phyloP scores from a whole-genome alignment of 225 moss, liverwort and hornwort genomes.

The Marchantia polymorpha region DNA sequence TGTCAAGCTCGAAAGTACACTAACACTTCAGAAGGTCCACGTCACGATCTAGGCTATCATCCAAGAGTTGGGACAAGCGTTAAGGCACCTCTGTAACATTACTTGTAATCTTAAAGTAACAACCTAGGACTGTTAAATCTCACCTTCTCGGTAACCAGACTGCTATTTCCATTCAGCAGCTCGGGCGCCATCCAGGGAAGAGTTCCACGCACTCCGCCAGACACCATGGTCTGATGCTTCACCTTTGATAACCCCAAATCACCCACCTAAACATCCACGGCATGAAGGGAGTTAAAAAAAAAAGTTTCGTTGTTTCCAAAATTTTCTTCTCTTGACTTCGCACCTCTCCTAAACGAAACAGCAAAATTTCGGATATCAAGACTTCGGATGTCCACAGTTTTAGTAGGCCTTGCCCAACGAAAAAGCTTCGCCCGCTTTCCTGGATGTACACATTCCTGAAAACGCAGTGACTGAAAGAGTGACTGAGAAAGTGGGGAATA shows the following conservation, averaged over 20 bases:
- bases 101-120: background rate
- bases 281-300: background rate
- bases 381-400: no score
- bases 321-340: no score
- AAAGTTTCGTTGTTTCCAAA: no score
- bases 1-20: no score
- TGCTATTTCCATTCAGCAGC: slow-evolving; percentile 80
- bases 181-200: slow-evolving; percentile 99
- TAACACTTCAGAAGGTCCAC: no score
- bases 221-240: slow-evolving; percentile 99
- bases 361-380: no score
- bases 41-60: no score
- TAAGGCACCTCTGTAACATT: no score
- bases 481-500: slow-evolving; percentile 16
- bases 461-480: background rate
- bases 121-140: background rate
- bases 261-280: slow-evolving; percentile 60
- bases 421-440: no score
- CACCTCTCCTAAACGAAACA: no score
- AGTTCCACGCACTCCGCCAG: slow-evolving; percentile 96
- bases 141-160: slow-evolving; percentile 95
- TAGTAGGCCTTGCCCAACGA: no score
- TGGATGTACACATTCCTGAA: background rate
- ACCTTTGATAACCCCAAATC: slow-evolving; percentile 96
- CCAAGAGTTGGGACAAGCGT: no score